These are phyloP conservation scores for Flaveria brownii DNA, from an alignment of 129 eudicot genomes.

Conservation along the genomic window DNA sequence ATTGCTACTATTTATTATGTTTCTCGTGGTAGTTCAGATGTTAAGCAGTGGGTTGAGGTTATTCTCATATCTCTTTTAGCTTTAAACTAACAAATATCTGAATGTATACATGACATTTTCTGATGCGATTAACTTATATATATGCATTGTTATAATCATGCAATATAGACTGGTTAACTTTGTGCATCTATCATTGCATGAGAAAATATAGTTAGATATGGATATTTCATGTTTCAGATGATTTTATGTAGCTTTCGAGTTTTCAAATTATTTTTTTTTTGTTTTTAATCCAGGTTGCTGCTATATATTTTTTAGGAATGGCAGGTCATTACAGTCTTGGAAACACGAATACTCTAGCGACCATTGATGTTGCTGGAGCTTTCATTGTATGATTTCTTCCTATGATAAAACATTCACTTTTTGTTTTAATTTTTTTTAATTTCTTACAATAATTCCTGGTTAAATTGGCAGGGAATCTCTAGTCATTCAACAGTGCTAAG, in stretches of 20 bases:
- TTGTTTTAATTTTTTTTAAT: background rate
- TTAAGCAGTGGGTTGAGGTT: slow-evolving; percentile 93
- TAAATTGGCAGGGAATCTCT: slow-evolving; percentile 69
- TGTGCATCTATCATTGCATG: background rate
- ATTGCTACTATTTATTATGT: slow-evolving; percentile 48
- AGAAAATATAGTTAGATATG: background rate
- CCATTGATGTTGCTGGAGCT: slow-evolving; percentile 98
- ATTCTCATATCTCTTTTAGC: slow-evolving; percentile 22
- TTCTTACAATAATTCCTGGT: background rate
- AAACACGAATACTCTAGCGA: slow-evolving; percentile 89
- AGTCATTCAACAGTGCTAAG: slow-evolving; percentile 83
- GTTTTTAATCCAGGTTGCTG: slow-evolving; percentile 57
- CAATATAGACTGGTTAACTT: background rate
- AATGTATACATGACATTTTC: slow-evolving; percentile 2
- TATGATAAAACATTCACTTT: background rate
- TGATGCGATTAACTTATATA: slow-evolving; percentile 17
- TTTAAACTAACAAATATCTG: slow-evolving; percentile 1
- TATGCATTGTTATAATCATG: background rate
- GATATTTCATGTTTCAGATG: background rate
- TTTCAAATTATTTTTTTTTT: background rate
- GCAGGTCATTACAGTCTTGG: slow-evolving; percentile 95
- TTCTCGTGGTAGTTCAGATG: slow-evolving; percentile 37
- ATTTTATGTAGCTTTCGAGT: background rate
- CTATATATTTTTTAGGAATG: slow-evolving; percentile 82
- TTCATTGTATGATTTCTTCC: slow-evolving; percentile 57